Evolutionary conservation across 2,329 filamentous ascomycete species (phyloP), one percentile per base, ranked within the genome.

Genomic region (Botrytis tulipae): DNA sequence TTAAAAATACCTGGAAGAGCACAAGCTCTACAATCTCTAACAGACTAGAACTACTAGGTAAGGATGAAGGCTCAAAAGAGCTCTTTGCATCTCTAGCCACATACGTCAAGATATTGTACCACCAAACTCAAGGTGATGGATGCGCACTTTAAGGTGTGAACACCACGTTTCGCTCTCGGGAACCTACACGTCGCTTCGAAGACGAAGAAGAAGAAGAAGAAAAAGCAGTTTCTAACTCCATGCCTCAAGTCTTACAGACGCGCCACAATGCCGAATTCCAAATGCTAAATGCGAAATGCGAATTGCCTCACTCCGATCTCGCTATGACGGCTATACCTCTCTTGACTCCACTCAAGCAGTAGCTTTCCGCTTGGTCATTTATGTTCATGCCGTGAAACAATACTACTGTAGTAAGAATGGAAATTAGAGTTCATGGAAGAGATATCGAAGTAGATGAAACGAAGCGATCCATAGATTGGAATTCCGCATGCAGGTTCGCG

Each of bases 261-360:
- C 22, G 44, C 46, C 63, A 67, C 44, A 32, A 67, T n/a, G 44
- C 63, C 35, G 35, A 48, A 44, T 37, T 44, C 44, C 44, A 54
- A 54, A 51, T 51, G 63, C 63, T 35, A 37, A 37, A 18, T 42
- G 40, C 40, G 2, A 42, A 42, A 29, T 42, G 40, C 40, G 12
- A 42, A 42, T 32, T 37, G 63, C 44, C 44, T 67, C 63, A 37
- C 46, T 67, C 63, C 63, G 32, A 67, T 67, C 63, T 67, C 63
- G 63, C 44, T 35, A 67, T 51, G 12, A 40, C 22, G 37, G 60
- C n/a, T 42, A 9, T n/a, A 32, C 4, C 62, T 37, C 63, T 62
- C 16, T n/a, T 40, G 29, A 46, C 62, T 51, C 63, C 63, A 67
- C 32, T n/a, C 25, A n/a, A n/a, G 44, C 44, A 67, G 63, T 40